phyloP scores from a whole-genome alignment of 2,329 filamentous ascomycete species.

The Penicillium sp. region DNA sequence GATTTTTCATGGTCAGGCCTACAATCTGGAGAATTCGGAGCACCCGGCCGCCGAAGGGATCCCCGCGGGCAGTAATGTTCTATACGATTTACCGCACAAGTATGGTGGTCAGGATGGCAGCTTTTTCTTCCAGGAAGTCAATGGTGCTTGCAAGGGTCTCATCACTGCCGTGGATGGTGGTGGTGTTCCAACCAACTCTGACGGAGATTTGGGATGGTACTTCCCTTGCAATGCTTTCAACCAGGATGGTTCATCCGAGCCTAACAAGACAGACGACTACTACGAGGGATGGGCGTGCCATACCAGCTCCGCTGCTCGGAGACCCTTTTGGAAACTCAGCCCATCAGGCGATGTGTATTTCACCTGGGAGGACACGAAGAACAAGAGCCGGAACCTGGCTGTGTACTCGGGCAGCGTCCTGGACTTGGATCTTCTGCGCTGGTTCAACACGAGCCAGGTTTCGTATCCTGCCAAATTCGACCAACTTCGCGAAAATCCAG shows the following conservation, averaged over 20 bases:
- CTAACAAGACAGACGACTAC: conserved; percentile 71
- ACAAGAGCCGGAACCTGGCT: conserved; percentile 82
- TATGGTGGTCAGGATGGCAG: conserved; percentile 89
- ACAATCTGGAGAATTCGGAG: conserved; percentile 73
- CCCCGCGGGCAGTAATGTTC: conserved; percentile 70
- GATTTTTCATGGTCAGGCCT: conserved; percentile 94
- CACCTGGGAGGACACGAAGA: conserved; percentile 91
- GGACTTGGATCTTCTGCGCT: conserved; percentile 82
- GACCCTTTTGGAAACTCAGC: conserved; percentile 72
- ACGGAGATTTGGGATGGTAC: conserved; percentile 87
- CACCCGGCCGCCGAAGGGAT: conserved; percentile 83
- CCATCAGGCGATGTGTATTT: conserved; percentile 88
- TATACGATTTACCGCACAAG: conserved; percentile 81
- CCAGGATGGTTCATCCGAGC: conserved; percentile 81
- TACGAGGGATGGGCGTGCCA: conserved; percentile 90
- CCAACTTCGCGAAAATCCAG: conserved; percentile 69
- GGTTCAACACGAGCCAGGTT: conserved; percentile 85
- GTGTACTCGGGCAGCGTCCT: conserved; percentile 94
- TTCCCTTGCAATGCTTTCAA: conserved; percentile 92
- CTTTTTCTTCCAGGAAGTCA: conserved; percentile 98
- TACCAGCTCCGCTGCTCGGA: conserved; percentile 67
- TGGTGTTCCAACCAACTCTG: conserved; percentile 73
- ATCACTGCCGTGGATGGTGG: conserved; percentile 66
- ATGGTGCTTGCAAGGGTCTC: conserved; percentile 89
- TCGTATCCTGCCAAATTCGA: conserved; percentile 74